Evolutionary conservation across 257 asterid genomes (phyloP), one percentile per base, ranked within the genome.

Genomic region (Solanum corneliomulleri): DNA sequence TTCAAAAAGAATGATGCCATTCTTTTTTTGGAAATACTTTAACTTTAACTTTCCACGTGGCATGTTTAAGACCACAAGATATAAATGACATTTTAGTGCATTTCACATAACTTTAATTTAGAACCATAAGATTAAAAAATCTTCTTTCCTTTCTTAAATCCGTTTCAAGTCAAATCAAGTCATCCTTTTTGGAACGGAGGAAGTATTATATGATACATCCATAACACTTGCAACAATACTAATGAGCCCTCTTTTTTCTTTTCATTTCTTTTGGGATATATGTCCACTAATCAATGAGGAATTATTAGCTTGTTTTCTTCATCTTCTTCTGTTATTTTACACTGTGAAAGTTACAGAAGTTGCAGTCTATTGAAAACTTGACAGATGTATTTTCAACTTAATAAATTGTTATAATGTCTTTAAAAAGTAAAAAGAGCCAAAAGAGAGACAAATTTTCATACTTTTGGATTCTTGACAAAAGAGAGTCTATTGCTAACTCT

Each of bases 21-120:
- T 33, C 35, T 33, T 33, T 33, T 33, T 33, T 33, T 33, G 1
- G 1, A 33, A 33, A 0, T 33, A 33, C 35, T 33, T 3, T 33
- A 31, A 33, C 35, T 33, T 33, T 33, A 33, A 33, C 5, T 33
- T 33, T 33, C 0, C 35, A 33, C 35, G 35, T 33, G 35, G 1
- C 35, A 33, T 33, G 5, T 33, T 33, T 33, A 0, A 33, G 5
- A 33, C 5, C 5, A 33, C 5, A 4, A 33, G 1, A 3, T 4
- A n/a, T 33, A 33, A 33, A 33, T 0, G 1, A 0, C 5, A 33
- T 33, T 33, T 33, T 33, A 1, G 0, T 33, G 4, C 35, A 33
- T 33, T 33, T 33, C 1, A 33, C 4, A 33, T 33, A 33, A 33
- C 35, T 33, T 33, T 3, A 33, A 33, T 33, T 33, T 33, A 33